Conservation (phyloP, 768 basidiomycete genomes). For the Tulasnella sp. region DNA sequence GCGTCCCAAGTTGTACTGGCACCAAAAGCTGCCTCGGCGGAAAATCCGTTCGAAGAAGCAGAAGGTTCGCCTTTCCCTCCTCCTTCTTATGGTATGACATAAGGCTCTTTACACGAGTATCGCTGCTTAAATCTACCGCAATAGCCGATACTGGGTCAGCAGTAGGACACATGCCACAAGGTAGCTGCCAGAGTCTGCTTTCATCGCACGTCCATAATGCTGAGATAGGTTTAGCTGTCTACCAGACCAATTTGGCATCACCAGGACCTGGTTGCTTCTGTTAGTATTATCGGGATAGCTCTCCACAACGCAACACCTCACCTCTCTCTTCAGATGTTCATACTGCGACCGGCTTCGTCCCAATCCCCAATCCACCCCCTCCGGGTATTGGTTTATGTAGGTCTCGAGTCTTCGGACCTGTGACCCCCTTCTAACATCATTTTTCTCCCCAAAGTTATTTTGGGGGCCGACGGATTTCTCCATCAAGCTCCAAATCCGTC, state of each 20-base stretch:
- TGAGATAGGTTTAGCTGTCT: neutral
- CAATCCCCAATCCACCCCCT: neutral
- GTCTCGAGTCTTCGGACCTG: neutral
- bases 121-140: neutral
- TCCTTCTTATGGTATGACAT: neutral
- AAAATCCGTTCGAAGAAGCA: neutral
- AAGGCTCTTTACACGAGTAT: neutral
- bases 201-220: neutral
- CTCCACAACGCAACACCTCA: too few relatives aligned
- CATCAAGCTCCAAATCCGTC: neutral
- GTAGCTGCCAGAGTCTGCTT: neutral
- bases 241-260: neutral
- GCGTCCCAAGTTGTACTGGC: neutral
- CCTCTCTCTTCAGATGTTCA: neutral
- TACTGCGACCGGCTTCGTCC: neutral
- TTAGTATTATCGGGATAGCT: neutral
- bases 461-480: neutral
- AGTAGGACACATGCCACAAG: neutral
- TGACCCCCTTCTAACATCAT: neutral
- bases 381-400: neutral
- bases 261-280: neutral
- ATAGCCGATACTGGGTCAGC: neutral
- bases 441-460: neutral
- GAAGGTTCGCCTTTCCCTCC: neutral
- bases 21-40: neutral